A percentile compares a stretch with the other conserved stretches of the same genome.
Conservation (phyloP, 148 eudicot genomes). For the Heliosperma pusillum region DNA sequence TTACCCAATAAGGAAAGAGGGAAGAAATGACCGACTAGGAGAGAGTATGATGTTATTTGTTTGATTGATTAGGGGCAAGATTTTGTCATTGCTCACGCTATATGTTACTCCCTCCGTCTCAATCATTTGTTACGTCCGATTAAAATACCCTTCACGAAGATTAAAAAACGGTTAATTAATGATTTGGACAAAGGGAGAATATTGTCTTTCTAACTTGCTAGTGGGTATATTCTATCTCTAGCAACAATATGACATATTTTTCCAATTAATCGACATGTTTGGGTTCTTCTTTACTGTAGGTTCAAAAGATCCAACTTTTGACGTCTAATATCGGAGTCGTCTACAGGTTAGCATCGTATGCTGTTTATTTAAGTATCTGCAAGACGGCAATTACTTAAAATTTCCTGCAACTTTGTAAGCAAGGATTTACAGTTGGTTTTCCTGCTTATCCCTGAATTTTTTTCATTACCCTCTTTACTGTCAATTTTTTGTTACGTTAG, state of each 20-base stretch:
- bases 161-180: no score
- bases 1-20: no score
- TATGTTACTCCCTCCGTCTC: neutral
- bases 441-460: neutral
- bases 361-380: neutral
- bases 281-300: constrained; percentile 42
- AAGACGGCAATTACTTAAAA: neutral
- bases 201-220: neutral
- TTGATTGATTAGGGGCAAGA: neutral
- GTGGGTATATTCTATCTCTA: constrained; percentile 1
- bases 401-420: neutral
- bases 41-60: neutral
- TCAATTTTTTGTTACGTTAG: neutral
- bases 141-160: no score
- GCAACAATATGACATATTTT: neutral
- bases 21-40: no score
- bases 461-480: neutral
- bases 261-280: neutral
- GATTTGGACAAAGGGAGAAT: no score
- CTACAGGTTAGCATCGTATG: constrained; percentile 57
- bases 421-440: neutral
- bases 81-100: neutral
- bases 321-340: constrained; percentile 98
- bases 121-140: no score
- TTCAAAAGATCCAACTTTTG: constrained; percentile 89